Percentiles rank a stretch among this genome's conserved stretches.
Evolutionary conservation across 768 basidiomycete species (phyloP).

Genomic region (Dentipellis sp.): DNA sequence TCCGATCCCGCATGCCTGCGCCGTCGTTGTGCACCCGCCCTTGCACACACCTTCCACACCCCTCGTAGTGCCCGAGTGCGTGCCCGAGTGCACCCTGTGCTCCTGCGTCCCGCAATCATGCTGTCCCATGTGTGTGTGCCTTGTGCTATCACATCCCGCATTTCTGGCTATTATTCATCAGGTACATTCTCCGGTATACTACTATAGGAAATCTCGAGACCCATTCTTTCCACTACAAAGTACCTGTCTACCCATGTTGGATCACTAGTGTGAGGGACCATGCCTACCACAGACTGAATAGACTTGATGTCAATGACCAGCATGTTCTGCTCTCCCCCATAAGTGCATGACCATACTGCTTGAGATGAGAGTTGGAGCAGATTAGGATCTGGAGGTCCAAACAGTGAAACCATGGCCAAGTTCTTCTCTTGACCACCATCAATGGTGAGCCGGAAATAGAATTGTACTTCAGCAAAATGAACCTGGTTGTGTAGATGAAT

Average conservation of each 20-base stretch:
- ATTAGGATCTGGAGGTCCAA: neutral
- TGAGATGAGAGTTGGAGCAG: conserved; percentile 3
- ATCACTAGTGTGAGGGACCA: conserved; percentile 2
- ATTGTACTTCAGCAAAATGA: conserved; percentile 7
- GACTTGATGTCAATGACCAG: neutral
- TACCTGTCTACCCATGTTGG: neutral
- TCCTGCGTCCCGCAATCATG: no score
- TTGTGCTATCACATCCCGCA: no score
- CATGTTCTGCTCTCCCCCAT: conserved; percentile 4
- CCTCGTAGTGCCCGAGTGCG: no score
- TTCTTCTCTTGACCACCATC: neutral
- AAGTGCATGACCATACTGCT: conserved; percentile 4
- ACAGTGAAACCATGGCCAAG: conserved; percentile 10
- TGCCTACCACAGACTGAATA: conserved; percentile 5
- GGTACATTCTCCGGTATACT: neutral
- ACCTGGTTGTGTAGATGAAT: neutral
- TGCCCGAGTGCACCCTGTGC: no score
- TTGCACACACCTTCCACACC: no score
- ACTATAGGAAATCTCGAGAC: neutral
- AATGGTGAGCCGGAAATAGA: neutral
- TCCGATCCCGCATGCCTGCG: no score
- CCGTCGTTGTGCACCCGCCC: no score
- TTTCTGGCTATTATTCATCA: neutral
- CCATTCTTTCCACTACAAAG: neutral
- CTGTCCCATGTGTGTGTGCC: no score